Base-by-base conservation (phyloP, 345 rosid species). In the Raphanus raphanistrum region DNA sequence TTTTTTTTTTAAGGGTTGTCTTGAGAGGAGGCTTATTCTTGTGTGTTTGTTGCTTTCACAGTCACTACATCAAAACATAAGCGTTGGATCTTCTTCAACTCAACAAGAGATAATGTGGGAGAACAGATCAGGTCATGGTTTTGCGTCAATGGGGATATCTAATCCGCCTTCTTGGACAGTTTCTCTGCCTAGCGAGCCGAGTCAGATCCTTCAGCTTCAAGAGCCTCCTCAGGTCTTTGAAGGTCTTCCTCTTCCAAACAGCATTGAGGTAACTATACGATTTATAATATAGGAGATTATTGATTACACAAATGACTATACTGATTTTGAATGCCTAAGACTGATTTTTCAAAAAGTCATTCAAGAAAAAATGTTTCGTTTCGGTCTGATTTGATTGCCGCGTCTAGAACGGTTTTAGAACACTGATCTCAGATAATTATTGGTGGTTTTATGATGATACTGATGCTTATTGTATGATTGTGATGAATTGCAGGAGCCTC, bases 401-500 rank as follows among this genome's bases (percentile, higher is more conserved):
- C 7, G 1, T 32, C 36, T 5, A 32, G 1, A 32, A 1, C 36
- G 7, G 5, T 32, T 32, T 35, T 35, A 35, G 41, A 35, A 35
- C 41, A 35, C 41, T 35, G 41, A 35, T 8, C 12, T 35, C 29
- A 38, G 0, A 15, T 8, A n/a, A n/a, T n/a, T 1, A 26, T 26
- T 65, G 28, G 58, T 36, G 58, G 63, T 76, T 48, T 48, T 48
- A 61, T 70, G 70, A 63, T 59, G 6, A 36, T 57, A 41, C 15
- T 28, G 32, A 36, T 58, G 8, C 1, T 65, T 8, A 41, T 10
- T 68, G n/a, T 74, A 21, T 79, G 36, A 16, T 0, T 17, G 63
- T 63, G 52, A 31, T 76, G 71, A 67, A 28, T 59, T 64, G 52
- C 81, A 81, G 84, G 84, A 81, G 66, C 84, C 84, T 81, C 81